Evolutionary conservation across 2,329 filamentous ascomycete genomes (phyloP), one percentile per base, ranked within the genome.

Genomic region (Aspergillus arachidicola): DNA sequence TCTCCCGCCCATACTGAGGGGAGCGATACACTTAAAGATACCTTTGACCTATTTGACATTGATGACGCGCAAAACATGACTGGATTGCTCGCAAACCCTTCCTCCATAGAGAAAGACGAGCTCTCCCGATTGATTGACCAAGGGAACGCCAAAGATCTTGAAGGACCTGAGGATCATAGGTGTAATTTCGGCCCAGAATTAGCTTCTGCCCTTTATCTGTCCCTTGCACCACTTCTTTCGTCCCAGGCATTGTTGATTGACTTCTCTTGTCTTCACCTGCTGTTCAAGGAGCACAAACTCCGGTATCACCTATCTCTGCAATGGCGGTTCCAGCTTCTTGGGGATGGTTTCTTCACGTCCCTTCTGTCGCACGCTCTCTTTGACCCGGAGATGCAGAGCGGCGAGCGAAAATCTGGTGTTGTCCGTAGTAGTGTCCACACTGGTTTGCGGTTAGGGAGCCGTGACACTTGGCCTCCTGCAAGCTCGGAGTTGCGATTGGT

Each of bases 401-500:
- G 93, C 3, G 92, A 96, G 73, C 85, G 91, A 50, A 86, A 87
- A 57, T 81, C 86, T 21, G 92, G 92, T 3, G 83, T 89, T 36
- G 87, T 91, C 51, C 85, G 89, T 10, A 86, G 86, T 53, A 89
- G 91, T 56, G 86, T 89, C 62, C 81, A 87, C 16, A 94, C 96
- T 83, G 94, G 95, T 1, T 83, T 98, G 46, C 90, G 93, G 46
- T 82, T 98, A 0, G 91, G 91, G n/a, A 87, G 87, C 2, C 87
- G 93, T 70, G 88, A 92, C 60, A 92, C 85, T 36, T 98, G 95
- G 95, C 95, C 95, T 30, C 95, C 95, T 5, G 93, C 93, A 28
- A 96, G 92, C 75, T 97, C 94, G 0, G 95, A 98, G 75, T 81
- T 99, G n/a, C 88, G 93, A 11, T 83, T 98, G 6, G 92, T 92